Evolutionary conservation across 768 basidiomycete species (phyloP).

Genomic region (Suillus cothurnatus): DNA sequence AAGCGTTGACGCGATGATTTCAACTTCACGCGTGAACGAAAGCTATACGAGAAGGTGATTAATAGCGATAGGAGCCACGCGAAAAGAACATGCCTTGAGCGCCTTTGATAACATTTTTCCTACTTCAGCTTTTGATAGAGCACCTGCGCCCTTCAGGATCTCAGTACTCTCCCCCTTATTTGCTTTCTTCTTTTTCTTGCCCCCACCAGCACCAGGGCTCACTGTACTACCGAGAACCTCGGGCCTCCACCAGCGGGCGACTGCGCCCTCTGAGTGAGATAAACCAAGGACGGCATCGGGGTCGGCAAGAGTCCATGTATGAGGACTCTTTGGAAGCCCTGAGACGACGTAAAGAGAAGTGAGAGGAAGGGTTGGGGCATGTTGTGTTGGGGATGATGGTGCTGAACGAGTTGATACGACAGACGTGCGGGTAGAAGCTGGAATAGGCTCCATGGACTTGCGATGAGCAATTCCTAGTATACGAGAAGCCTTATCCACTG

Average conservation of each 20-base stretch:
- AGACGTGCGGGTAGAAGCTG: conserved; percentile 73
- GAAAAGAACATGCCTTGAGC: conserved; percentile 62
- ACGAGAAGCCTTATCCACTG: conserved; percentile 75
- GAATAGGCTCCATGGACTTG: conserved; percentile 84
- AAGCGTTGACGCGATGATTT: conserved; percentile 92
- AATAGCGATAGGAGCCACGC: background rate
- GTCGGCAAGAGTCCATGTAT: conserved; percentile 89
- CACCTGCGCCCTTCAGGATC: conserved; percentile 73
- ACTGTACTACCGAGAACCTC: conserved; percentile 90
- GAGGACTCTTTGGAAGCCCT: conserved; percentile 85
- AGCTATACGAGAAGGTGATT: conserved; percentile 48
- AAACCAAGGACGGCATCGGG: conserved; percentile 80
- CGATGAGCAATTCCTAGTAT: conserved; percentile 76
- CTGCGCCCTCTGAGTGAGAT: conserved; percentile 83
- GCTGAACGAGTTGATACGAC: conserved; percentile 67
- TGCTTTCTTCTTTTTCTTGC: conserved; percentile 69
- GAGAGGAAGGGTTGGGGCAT: conserved; percentile 71
- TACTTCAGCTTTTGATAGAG: conserved; percentile 83
- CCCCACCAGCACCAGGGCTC: conserved; percentile 80
- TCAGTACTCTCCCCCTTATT: conserved; percentile 57
- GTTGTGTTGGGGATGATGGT: conserved; percentile 53
- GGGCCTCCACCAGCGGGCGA: conserved; percentile 87
- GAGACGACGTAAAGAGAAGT: conserved; percentile 87
- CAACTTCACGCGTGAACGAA: conserved; percentile 89
- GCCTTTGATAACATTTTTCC: conserved; percentile 91